Evolutionary conservation across 257 asterid species (phyloP).

Genomic region (Dorcoceras hygrometricum): DNA sequence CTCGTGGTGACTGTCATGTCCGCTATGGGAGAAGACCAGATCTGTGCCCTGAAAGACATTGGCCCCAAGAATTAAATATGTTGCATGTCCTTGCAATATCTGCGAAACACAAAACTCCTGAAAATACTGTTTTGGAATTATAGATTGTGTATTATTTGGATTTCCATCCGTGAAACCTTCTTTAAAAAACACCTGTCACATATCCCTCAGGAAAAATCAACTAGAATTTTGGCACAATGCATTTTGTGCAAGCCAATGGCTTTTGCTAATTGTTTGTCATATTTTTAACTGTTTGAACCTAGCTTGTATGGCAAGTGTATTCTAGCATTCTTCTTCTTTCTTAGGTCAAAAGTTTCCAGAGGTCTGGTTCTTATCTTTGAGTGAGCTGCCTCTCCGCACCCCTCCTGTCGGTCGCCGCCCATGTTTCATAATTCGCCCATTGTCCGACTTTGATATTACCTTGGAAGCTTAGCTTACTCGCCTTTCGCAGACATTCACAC

Average conservation of each 20-base stretch:
- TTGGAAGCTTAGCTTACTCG: no score
- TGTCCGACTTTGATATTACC: no score
- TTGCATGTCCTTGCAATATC: constrained; percentile 18
- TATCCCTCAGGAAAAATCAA: no score
- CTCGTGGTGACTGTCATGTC: constrained; percentile 63
- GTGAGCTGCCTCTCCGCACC: background rate
- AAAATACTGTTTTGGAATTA: background rate
- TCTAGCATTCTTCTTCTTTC: no score
- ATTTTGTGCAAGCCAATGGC: background rate
- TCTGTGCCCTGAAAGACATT: constrained; percentile 58
- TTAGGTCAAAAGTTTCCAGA: no score
- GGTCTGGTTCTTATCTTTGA: background rate
- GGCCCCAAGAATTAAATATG: constrained; percentile 44
- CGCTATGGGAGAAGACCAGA: constrained; percentile 86
- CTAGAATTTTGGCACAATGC: background rate
- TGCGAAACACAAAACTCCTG: constrained; percentile 2
- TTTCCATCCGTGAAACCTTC: background rate
- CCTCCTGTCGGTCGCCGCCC: no score
- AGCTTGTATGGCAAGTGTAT: no score
- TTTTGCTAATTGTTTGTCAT: background rate
- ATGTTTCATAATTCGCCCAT: no score
- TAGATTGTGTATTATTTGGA: background rate
- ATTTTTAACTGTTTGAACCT: no score
- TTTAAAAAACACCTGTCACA: no score
- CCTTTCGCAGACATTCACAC: no score